phyloP scores from a whole-genome alignment of 331 rosid genomes.

The Pyracantha coccinea region DNA sequence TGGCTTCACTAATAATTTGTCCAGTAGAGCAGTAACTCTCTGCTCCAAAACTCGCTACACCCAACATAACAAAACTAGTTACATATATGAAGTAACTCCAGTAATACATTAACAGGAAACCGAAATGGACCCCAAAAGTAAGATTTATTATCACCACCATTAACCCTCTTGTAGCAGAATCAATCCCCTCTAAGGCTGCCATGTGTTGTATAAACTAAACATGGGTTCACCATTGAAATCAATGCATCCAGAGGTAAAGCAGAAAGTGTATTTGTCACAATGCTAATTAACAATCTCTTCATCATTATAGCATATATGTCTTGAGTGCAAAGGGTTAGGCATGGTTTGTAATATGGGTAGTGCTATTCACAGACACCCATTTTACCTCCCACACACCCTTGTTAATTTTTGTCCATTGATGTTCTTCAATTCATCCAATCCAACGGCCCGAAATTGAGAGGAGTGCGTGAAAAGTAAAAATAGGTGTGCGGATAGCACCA shows the following conservation, averaged over 20 bases:
- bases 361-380: too few relatives aligned
- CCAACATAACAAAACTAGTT: slow-evolving; percentile 13
- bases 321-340: neutral
- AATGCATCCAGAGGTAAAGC: neutral
- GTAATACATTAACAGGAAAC: neutral
- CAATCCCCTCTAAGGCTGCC: neutral
- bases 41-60: slow-evolving; percentile 94
- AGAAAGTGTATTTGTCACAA: neutral
- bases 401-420: too few relatives aligned
- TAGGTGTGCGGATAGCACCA: too few relatives aligned
- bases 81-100: neutral
- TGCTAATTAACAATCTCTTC: neutral
- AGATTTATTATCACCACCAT: neutral
- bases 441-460: too few relatives aligned
- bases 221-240: neutral
- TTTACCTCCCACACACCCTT: too few relatives aligned
- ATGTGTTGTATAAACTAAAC: neutral
- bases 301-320: neutral
- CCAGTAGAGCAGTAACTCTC: slow-evolving; percentile 80
- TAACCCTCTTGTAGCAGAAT: neutral
- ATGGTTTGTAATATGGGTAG: neutral
- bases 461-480: too few relatives aligned
- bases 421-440: too few relatives aligned
- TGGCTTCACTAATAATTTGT: slow-evolving; percentile 81
- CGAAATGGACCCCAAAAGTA: neutral